Evolutionary conservation across 2,329 filamentous ascomycete genomes (phyloP).

Genomic region (Colletotrichum sp.): DNA sequence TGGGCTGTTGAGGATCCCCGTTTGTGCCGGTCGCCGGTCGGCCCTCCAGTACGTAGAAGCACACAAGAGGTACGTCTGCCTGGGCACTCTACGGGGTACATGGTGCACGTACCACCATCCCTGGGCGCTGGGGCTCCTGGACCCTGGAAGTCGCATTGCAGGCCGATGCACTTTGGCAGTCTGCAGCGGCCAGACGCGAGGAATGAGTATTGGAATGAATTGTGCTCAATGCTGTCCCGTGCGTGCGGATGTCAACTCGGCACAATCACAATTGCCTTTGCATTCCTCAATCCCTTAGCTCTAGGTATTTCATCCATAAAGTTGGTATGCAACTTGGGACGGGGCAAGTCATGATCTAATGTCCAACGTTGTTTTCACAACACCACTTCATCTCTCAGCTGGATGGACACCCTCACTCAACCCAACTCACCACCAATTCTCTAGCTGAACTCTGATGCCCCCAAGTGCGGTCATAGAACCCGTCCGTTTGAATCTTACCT

Average conservation of each 20-base stretch:
- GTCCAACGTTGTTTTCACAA: neutral
- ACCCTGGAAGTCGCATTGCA: slow-evolving; percentile 8
- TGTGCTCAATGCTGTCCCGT: neutral
- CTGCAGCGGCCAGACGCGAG: neutral
- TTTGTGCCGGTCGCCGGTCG: neutral
- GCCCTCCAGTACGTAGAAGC: neutral
- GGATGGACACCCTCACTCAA: neutral
- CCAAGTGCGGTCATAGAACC: neutral
- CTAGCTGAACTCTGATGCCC: neutral
- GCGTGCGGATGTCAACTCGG: neutral
- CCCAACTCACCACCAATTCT: neutral
- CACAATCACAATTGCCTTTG: neutral
- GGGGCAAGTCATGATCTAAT: neutral
- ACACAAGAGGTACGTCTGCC: neutral
- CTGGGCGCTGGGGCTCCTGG: neutral
- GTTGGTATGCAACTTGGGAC: neutral
- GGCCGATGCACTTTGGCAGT: neutral
- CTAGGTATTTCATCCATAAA: neutral
- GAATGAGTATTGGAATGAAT: neutral
- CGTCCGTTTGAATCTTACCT: neutral
- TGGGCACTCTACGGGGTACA: neutral
- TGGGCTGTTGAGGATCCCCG: neutral
- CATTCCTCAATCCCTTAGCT: neutral
- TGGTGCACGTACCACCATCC: neutral
- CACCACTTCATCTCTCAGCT: neutral